Percentiles rank a stretch among this genome's conserved stretches.
Evolutionary conservation across 495 filamentous ascomycete species (phyloP).

Genomic region (Neurospora pannonica): DNA sequence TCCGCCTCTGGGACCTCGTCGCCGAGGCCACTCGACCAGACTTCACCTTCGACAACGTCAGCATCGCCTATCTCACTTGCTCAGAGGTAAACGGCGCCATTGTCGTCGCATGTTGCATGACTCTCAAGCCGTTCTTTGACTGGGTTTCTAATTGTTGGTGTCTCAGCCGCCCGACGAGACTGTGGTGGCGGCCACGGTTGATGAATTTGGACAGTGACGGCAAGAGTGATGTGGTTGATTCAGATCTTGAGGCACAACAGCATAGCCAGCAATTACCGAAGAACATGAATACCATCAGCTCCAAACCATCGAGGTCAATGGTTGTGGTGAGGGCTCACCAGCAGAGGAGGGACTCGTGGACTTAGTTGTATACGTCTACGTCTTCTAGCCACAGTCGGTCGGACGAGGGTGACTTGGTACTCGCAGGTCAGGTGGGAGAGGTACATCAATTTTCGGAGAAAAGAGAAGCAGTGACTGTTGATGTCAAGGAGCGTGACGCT

Average conservation of each 20-base stretch:
- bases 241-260: background rate
- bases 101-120: constrained; percentile 26
- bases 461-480: too few relatives aligned
- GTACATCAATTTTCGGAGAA: background rate
- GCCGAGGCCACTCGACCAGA: constrained; percentile 6
- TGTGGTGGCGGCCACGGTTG: background rate
- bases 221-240: background rate
- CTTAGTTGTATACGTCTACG: background rate
- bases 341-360: background rate
- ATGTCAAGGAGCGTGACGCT: background rate
- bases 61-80: constrained; percentile 19
- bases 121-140: constrained; percentile 17
- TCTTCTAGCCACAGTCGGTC: background rate
- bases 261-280: background rate
- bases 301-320: background rate
- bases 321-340: background rate
- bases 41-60: constrained; percentile 18
- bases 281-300: constrained; percentile 3
- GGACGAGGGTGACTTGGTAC: background rate
- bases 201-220: background rate
- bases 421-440: background rate
- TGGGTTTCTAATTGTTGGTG: background rate
- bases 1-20: constrained; percentile 21
- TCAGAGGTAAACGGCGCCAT: constrained; percentile 28
- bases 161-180: background rate